phyloP scores from a whole-genome alignment of 495 filamentous ascomycete species.

The Terfezia claveryi region DNA sequence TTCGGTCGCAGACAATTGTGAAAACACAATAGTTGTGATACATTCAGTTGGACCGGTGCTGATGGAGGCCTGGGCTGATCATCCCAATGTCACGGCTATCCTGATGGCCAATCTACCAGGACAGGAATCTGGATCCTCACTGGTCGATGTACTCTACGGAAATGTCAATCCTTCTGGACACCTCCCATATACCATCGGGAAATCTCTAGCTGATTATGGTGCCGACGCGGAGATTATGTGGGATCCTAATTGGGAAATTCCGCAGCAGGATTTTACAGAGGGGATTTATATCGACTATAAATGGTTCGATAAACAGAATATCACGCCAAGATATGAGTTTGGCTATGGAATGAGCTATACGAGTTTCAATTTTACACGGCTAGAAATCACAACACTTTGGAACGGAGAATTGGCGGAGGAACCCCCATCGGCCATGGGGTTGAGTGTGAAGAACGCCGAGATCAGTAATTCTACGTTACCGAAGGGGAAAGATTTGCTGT shows the following conservation, averaged over 20 bases:
- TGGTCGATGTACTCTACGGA: conserved; percentile 81
- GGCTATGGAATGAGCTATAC: conserved; percentile 83
- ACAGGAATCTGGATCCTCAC: conserved; percentile 76
- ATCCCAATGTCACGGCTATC: conserved; percentile 85
- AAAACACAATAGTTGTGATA: conserved; percentile 55
- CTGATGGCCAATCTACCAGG: conserved; percentile 86
- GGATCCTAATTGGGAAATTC: conserved; percentile 49
- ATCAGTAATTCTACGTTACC: conserved; percentile 29
- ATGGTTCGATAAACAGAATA: conserved; percentile 52
- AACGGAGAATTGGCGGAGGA: conserved; percentile 4
- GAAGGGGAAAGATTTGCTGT: conserved; percentile 35
- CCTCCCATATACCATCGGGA: conserved; percentile 73
- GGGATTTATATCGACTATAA: conserved; percentile 92
- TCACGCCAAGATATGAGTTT: conserved; percentile 71
- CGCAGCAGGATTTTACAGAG: conserved; percentile 65
- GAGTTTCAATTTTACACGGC: conserved; percentile 56
- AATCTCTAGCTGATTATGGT: conserved; percentile 49
- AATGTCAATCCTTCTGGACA: conserved; percentile 68
- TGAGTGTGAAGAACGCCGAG: conserved; percentile 8
- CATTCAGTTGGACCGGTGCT: conserved; percentile 78
- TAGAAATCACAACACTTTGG: conserved; percentile 35
- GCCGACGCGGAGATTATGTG: conserved; percentile 42
- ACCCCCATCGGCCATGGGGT: conserved; percentile 32
- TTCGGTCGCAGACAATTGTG: conserved; percentile 48
- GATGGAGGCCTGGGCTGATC: conserved; percentile 39